Evolutionary conservation across 345 rosid genomes (phyloP), one percentile per base, ranked within the genome.

Genomic region (Gossypium sturtianum): DNA sequence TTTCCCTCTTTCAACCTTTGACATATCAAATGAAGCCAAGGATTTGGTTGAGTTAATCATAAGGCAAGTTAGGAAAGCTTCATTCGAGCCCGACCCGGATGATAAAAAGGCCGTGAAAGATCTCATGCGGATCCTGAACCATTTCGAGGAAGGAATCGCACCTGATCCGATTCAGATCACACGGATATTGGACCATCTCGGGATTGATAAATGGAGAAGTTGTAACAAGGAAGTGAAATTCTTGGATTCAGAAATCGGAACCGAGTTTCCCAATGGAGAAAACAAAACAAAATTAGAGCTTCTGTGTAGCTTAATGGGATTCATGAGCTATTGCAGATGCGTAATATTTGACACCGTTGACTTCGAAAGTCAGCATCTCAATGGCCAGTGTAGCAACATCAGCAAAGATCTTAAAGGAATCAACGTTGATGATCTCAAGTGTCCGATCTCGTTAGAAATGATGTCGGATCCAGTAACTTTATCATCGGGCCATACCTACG

Each of bases 361-460:
- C 64, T 56, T 77, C 9, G 72, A 67, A 6, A 53, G 23, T 67
- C 80, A 20, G 62, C 73, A 70, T 12, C 53, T 51, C 53, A 54
- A 62, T 38, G 53, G 22, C 60, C 66, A 29, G 41, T 54, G 19
- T n/a, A 38, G 63, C 67, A 69, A 8, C 34, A 45, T 49, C 0
- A 38, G 64, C 67, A 69, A 77, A 41, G 38, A 59, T 29, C 56
- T 86, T 17, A 67, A 68, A 0, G 78, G 81, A 64, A 59, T 91
- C 51, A 88, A 84, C 70, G 57, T 74, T 1, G 93, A 90, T 66
- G 93, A 88, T 86, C 85, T 92, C 59, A 88, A 82, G 62, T 90
- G 97, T 66, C 95, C 97, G 2, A 87, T 92, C 51, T 84, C 95
- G 29, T 86, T 92, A 9, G 95, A 90, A 82, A 74, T 87, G 23